phyloP scores from a whole-genome alignment of 371 early-diverging fungal genomes.

The Circinella minor region DNA sequence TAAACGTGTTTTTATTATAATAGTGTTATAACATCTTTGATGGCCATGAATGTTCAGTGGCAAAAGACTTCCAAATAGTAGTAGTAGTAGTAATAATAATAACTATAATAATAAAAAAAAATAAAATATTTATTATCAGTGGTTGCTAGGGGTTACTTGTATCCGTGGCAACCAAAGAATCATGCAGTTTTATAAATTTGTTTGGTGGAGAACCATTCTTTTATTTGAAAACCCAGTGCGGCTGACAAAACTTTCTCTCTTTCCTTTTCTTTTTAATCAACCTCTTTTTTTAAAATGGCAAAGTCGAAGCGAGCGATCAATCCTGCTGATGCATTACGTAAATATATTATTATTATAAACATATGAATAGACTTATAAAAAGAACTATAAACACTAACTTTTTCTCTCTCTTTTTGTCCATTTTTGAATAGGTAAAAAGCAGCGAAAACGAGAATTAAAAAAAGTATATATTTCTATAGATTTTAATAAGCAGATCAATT shows the following conservation, averaged over 20 bases:
- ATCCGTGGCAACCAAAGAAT: no score
- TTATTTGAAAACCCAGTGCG: neutral
- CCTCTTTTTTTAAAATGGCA: conserved; percentile 29
- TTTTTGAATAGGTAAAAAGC: conserved; percentile 57
- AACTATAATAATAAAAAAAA: neutral
- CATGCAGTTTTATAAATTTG: no score
- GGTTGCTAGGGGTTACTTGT: no score
- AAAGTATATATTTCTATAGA: conserved; percentile 42
- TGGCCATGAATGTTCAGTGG: conserved; percentile 57
- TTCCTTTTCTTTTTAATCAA: neutral
- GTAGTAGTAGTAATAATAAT: no score
- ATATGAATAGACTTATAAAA: no score
- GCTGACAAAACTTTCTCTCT: neutral
- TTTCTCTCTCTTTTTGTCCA: neutral
- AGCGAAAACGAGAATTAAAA: conserved; percentile 67
- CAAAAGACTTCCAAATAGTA: conserved; percentile 28
- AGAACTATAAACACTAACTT: neutral
- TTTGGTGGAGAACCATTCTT: neutral
- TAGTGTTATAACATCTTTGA: conserved; percentile 55
- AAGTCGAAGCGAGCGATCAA: conserved; percentile 53
- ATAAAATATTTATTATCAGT: neutral
- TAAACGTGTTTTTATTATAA: neutral
- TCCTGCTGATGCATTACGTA: conserved; percentile 58
- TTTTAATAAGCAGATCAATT: neutral
- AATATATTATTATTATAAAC: neutral